Conservation (phyloP, 2,329 filamentous ascomycete genomes). For the Fusarium continuum region DNA sequence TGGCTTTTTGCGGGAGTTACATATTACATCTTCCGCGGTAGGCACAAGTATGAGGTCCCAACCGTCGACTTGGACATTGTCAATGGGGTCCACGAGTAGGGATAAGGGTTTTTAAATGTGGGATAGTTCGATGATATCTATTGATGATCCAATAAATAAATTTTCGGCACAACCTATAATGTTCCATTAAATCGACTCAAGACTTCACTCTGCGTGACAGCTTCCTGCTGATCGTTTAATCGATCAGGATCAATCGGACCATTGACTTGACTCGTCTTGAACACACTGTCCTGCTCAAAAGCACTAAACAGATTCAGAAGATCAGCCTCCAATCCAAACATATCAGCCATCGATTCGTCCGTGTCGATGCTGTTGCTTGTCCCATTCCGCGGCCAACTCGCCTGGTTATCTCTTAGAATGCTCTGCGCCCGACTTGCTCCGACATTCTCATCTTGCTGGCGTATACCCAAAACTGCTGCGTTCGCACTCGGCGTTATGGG, state of each 20-base stretch:
- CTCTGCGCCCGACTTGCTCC: neutral
- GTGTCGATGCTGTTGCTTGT: neutral
- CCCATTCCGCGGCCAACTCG: neutral
- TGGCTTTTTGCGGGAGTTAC: constrained; percentile 49
- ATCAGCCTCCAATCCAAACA: constrained; percentile 11
- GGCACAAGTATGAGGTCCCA: constrained; percentile 40
- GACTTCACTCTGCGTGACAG: neutral
- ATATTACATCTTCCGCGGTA: constrained; percentile 46
- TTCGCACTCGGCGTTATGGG: rapidly evolving
- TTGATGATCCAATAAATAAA: neutral
- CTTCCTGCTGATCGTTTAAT: neutral
- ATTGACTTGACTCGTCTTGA: neutral
- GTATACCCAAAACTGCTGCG: neutral
- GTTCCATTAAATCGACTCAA: neutral
- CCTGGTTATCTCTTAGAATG: neutral
- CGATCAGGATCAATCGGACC: neutral
- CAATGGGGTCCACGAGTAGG: neutral
- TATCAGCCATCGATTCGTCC: neutral
- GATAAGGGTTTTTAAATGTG: neutral
- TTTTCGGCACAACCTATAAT: neutral
- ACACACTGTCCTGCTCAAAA: constrained; percentile 8
- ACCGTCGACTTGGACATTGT: neutral
- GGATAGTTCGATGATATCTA: neutral
- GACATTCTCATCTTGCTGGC: neutral
- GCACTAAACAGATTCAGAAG: constrained; percentile 10